A percentile compares a stretch with the other conserved stretches of the same genome.
phyloP scores from a whole-genome alignment of 495 filamentous ascomycete species.

The Gamarada debralockiae region DNA sequence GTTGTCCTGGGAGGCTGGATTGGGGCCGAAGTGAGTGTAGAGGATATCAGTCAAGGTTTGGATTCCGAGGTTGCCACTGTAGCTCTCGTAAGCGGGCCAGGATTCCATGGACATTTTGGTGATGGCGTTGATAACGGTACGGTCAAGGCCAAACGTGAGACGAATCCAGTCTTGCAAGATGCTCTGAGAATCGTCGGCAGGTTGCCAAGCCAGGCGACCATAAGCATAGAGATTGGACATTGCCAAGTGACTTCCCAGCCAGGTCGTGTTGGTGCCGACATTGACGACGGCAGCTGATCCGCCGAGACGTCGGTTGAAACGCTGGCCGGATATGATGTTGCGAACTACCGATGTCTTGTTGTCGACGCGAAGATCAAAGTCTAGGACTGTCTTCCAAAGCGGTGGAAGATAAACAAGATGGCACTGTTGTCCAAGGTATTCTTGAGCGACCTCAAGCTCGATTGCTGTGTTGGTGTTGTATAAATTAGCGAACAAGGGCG shows the following conservation, averaged over 20 bases:
- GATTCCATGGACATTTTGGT: constrained; percentile 63
- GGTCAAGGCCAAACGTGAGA: constrained; percentile 57
- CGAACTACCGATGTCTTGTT: constrained; percentile 45
- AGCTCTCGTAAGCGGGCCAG: constrained; percentile 68
- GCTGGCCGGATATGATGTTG: constrained; percentile 56
- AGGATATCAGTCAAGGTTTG: constrained; percentile 69
- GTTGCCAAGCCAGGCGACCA: constrained; percentile 62
- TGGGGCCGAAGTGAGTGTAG: constrained; percentile 63
- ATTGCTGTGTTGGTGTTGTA: constrained; percentile 54
- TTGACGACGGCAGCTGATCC: constrained; percentile 68
- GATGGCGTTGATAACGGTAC: constrained; percentile 51
- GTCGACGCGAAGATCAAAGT: constrained; percentile 63
- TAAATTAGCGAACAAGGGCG: constrained; percentile 66
- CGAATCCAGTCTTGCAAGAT: constrained; percentile 63
- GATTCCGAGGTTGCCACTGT: constrained; percentile 66
- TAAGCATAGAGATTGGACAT: constrained; percentile 74
- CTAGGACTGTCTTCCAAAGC: constrained; percentile 62
- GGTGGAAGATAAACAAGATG: constrained; percentile 65
- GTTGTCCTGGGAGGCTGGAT: constrained; percentile 60
- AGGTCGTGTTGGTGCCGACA: constrained; percentile 62
- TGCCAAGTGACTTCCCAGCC: constrained; percentile 63
- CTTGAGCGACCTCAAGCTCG: constrained; percentile 64
- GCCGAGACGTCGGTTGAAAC: constrained; percentile 52
- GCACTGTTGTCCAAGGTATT: constrained; percentile 69
- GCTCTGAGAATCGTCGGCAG: constrained; percentile 36